These are phyloP conservation scores for Kodamaea sagamina DNA, from an alignment of 805 yeast species.

Conservation along the genomic window DNA sequence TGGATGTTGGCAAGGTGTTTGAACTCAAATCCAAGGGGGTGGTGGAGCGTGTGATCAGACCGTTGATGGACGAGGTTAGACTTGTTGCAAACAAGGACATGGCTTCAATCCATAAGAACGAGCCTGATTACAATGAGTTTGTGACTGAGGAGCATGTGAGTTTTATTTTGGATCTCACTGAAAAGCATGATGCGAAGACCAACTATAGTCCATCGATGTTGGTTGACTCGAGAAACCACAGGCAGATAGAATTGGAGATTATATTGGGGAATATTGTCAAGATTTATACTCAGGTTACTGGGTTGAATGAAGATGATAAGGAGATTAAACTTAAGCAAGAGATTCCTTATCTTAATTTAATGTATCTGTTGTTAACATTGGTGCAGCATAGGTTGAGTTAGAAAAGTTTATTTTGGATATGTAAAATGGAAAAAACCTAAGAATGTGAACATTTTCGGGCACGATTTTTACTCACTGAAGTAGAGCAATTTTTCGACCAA, in stretches of 20 bases:
- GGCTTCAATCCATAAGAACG: constrained; percentile 36
- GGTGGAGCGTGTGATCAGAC: constrained; percentile 36
- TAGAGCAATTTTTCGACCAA: no score
- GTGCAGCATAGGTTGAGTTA: constrained; percentile 13
- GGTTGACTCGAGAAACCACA: constrained; percentile 38
- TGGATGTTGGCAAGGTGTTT: constrained; percentile 45
- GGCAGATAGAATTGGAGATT: constrained; percentile 41
- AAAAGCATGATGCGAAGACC: constrained; percentile 48
- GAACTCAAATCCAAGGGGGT: constrained; percentile 19
- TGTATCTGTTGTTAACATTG: constrained; percentile 15
- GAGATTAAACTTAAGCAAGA: constrained; percentile 9
- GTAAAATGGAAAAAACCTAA: background rate
- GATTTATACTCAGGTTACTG: constrained; percentile 17
- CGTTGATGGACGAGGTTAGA: constrained; percentile 69
- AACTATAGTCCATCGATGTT: constrained; percentile 49
- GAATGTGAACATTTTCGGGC: background rate
- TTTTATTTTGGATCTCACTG: constrained; percentile 47
- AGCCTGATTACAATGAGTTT: constrained; percentile 33
- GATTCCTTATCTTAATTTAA: constrained; percentile 16
- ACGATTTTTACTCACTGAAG: no score
- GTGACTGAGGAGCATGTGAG: constrained; percentile 50
- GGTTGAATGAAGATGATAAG: constrained; percentile 4
- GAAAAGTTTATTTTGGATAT: background rate
- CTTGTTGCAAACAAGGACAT: constrained; percentile 72
- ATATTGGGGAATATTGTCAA: constrained; percentile 42